Base-by-base conservation (phyloP, 139 green algal genomes). In the Chlorella sp. region DNA sequence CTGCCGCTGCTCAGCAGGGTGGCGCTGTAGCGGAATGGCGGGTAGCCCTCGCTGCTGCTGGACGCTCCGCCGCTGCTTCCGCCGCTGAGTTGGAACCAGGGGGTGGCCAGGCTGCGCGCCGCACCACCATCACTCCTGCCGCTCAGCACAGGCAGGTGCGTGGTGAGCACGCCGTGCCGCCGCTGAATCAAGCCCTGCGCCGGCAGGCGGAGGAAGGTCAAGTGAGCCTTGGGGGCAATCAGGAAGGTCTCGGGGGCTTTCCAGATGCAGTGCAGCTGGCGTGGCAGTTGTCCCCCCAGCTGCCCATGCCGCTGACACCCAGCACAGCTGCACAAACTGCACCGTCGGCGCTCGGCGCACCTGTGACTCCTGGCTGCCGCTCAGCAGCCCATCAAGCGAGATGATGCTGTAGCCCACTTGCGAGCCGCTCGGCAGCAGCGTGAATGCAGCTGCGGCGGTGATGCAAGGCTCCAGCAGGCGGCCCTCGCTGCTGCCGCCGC, bases 371-470 rank as follows among this genome's bases (percentile, higher is more conserved):
- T 9, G 36, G 34, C 54, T 36, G 19, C 76, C 73, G 14, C 70
- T 28, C n/a, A 67, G 11, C 14, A 82, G 76, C 3, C n/a, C 38
- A 13, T 62, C 36, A 14, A 83, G 44, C 22, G 56, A 30, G 7
- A 83, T 32, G 22, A 83, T 5, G 58, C 58, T 73, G 77, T 83
- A 83, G 40, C 54, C 40, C 34, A 83, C 60, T 14, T 40, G 48
- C 28, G 58, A 38, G 28, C 60, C 60, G 60, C 40, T 74, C 11
- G 58, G 28, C 17, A 83, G 38, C 17, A 83, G 28, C 60, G 41
- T 43, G 60, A 83, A 83, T 14, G 77, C 77, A 6, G 41, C 19
- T 41, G 22, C 16, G 40, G 77, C 56, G 11, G 77, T 73, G 40
- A 83, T 43, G 30, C 22, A 16, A 2, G 60, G 77, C 41, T 64